Evolutionary conservation across 2,329 filamentous ascomycete genomes (phyloP).

Genomic region (Fusarium sp.): DNA sequence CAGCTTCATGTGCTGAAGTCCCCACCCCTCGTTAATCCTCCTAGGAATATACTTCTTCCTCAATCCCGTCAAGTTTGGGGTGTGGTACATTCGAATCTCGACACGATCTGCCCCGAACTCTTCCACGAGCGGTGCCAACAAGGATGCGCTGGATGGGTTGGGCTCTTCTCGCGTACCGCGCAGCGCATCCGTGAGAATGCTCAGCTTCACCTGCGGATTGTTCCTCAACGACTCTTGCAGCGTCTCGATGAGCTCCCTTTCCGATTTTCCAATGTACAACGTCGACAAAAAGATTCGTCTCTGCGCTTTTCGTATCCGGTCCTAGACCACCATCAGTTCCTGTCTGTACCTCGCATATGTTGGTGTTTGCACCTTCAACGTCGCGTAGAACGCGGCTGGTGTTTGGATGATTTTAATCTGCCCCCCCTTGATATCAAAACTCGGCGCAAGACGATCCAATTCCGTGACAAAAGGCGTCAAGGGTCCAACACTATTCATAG

Average conservation of each 20-base stretch:
- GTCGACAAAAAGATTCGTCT: constrained; percentile 91
- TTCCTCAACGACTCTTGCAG: constrained; percentile 76
- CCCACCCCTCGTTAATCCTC: constrained; percentile 97
- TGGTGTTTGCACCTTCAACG: constrained; percentile 73
- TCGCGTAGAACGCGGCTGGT: constrained; percentile 90
- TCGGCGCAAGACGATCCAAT: constrained; percentile 88
- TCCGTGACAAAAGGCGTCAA: constrained; percentile 70
- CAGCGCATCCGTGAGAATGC: constrained; percentile 89
- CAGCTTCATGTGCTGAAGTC: constrained; percentile 98
- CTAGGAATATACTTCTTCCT: constrained; percentile 85
- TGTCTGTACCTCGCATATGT: not conserved
- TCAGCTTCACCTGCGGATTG: constrained; percentile 81
- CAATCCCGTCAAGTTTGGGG: constrained; percentile 89
- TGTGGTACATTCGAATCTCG: constrained; percentile 97
- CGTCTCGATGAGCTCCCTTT: constrained; percentile 85
- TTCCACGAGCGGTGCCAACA: constrained; percentile 81
- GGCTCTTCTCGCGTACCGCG: constrained; percentile 92
- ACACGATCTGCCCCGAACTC: constrained; percentile 88
- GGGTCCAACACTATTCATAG: constrained; percentile 48
- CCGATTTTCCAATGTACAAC: constrained; percentile 93
- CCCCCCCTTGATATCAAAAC: constrained; percentile 84
- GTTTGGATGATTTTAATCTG: constrained; percentile 81
- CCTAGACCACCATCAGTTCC: constrained; percentile 54
- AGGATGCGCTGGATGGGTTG: constrained; percentile 83
- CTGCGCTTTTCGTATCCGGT: constrained; percentile 83